Evolutionary conservation across 352 stramenopile genomes (phyloP).

Genomic region (Ophiocytium majus): DNA sequence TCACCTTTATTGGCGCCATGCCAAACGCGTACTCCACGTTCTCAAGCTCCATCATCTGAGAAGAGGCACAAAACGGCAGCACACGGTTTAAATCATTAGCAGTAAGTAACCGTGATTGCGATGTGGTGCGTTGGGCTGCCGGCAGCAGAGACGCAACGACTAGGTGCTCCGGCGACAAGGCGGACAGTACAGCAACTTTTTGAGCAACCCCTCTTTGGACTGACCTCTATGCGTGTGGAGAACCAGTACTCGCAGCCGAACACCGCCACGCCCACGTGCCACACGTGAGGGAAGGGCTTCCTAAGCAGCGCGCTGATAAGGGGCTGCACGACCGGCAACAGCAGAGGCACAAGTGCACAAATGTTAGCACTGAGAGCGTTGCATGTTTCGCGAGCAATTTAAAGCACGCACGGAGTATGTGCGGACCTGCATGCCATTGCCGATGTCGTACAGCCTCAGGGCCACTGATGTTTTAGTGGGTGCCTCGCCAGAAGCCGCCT

Average conservation of each 20-base stretch:
- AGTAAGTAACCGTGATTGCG: neutral
- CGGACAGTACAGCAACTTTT: too few species aligned
- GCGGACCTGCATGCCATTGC: constrained; percentile 3
- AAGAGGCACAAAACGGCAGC: neutral
- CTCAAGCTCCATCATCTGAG: constrained; percentile 8
- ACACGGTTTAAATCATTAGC: neutral
- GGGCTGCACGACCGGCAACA: neutral
- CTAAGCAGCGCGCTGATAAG: constrained; percentile 23
- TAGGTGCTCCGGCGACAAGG: too few species aligned
- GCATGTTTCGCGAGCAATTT: too few species aligned
- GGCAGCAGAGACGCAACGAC: too few species aligned
- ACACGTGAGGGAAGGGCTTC: constrained; percentile 21
- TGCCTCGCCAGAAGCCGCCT: too few species aligned
- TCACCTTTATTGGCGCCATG: constrained; percentile 12
- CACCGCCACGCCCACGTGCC: constrained; percentile 29
- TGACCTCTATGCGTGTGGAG: constrained; percentile 27
- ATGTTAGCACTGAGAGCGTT: too few species aligned
- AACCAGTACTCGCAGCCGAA: constrained; percentile 36
- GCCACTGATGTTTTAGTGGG: too few species aligned
- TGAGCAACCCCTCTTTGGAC: too few species aligned
- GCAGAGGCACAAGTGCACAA: neutral
- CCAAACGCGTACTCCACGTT: constrained; percentile 27
- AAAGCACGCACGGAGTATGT: too few species aligned
- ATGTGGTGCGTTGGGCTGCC: neutral
- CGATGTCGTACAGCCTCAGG: neutral